phyloP scores from a whole-genome alignment of 1,284 basidiomycete genomes.

The Ceratobasidium sp. region DNA sequence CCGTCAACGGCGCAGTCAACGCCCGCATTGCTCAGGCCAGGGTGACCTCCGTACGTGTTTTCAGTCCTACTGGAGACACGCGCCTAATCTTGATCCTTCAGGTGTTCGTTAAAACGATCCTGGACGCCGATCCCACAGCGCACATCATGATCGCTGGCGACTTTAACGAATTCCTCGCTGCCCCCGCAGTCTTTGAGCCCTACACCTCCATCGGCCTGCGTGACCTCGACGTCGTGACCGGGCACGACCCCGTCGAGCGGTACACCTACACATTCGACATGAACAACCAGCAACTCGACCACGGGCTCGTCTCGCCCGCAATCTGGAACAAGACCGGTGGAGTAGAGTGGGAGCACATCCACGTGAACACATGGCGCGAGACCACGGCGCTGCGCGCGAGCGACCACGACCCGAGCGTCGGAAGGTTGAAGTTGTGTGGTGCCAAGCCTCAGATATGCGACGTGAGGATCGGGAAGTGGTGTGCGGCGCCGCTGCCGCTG shows the following conservation, averaged over 20 bases:
- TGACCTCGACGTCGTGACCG: constrained; percentile 65
- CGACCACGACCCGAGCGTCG: constrained; percentile 71
- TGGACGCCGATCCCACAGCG: constrained; percentile 60
- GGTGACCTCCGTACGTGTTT: constrained; percentile 59
- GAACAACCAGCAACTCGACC: constrained; percentile 68
- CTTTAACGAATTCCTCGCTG: constrained; percentile 70
- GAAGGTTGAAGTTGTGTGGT: constrained; percentile 60
- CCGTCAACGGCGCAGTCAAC: constrained; percentile 65
- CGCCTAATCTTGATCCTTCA: constrained; percentile 50
- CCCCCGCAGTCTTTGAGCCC: constrained; percentile 64
- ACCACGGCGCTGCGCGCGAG: constrained; percentile 59
- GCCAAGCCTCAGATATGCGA: constrained; percentile 41
- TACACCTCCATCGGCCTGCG: constrained; percentile 58
- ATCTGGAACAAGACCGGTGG: constrained; percentile 56
- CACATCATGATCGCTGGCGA: constrained; percentile 69
- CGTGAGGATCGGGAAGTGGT: constrained; percentile 45
- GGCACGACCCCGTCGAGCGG: constrained; percentile 62
- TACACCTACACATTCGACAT: constrained; percentile 70
- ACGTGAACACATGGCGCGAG: constrained; percentile 68
- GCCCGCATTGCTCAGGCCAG: constrained; percentile 64
- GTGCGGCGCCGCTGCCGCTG: constrained; percentile 45
- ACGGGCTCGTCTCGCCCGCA: constrained; percentile 65
- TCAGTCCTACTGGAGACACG: constrained; percentile 2
- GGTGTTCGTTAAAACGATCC: constrained; percentile 64
- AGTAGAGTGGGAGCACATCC: constrained; percentile 66